Evolutionary conservation across 208 protist species (phyloP).

Genomic region (Angomonas deanei): DNA sequence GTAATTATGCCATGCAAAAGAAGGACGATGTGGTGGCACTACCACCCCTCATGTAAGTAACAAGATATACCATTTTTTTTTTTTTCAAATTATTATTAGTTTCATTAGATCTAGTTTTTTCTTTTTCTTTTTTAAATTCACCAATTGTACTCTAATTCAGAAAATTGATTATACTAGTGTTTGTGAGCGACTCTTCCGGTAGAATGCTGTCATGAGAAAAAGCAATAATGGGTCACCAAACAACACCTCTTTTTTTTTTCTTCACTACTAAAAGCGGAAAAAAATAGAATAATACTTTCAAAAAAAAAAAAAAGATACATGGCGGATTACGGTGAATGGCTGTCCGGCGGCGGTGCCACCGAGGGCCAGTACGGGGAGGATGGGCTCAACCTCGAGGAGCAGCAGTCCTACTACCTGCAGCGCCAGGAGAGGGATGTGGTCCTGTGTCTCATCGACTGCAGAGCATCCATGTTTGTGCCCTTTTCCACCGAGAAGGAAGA

Average conservation of each 20-base stretch:
- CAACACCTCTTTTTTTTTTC: no score
- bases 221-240: no score
- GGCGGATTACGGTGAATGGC: conserved; percentile 43
- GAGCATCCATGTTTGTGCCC: conserved; percentile 40
- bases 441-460: conserved; percentile 77
- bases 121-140: conserved; percentile 14
- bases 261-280: conserved; percentile 3
- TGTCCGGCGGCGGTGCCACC: conserved; percentile 12
- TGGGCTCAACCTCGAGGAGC: conserved; percentile 12
- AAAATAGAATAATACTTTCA: conserved; percentile 4
- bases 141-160: no score
- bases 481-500: neutral
- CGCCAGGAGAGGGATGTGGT: conserved; percentile 44
- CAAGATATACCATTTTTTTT: neutral
- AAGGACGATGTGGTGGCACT: neutral
- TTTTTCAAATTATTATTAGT: neutral
- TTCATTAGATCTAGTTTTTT: conserved; percentile 8
- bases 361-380: conserved; percentile 12
- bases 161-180: no score
- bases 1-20: conserved; percentile 13
- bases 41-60: neutral
- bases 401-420: conserved; percentile 11
- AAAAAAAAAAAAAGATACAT: conserved; percentile 13
- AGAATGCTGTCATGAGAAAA: no score
- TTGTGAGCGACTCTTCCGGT: no score